phyloP scores from a whole-genome alignment of 2,329 filamentous ascomycete genomes.

The Tolypocladium ophioglossoides region DNA sequence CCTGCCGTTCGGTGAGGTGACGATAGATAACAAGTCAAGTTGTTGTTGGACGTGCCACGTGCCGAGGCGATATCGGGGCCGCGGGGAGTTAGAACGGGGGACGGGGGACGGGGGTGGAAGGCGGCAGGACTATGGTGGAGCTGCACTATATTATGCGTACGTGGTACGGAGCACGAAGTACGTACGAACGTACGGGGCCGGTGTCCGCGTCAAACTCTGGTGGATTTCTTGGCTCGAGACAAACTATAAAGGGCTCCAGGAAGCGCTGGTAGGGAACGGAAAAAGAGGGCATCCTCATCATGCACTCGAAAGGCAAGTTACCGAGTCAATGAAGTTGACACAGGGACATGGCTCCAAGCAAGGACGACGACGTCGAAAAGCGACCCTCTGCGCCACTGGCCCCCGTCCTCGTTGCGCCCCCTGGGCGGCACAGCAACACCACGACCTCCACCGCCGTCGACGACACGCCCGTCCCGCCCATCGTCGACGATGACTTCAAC shows the following conservation, averaged over 20 bases:
- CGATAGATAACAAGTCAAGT: not conserved
- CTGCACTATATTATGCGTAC: not conserved
- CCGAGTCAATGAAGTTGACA: not conserved
- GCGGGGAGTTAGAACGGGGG: not conserved
- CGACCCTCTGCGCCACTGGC: not conserved
- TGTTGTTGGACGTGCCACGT: not conserved
- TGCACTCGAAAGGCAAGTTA: not conserved
- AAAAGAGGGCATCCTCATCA: not conserved
- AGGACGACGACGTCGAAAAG: not conserved
- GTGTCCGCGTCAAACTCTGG: not conserved
- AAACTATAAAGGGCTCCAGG: not conserved
- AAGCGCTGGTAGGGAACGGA: not conserved
- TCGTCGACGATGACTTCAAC: conserved; percentile 1
- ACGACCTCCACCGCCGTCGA: conserved; percentile 5
- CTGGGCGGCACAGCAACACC: not conserved
- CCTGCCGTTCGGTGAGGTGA: not conserved
- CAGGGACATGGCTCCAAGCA: not conserved
- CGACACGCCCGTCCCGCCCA: not conserved
- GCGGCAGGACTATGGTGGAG: not conserved
- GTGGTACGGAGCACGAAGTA: too few species aligned
- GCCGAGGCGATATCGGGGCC: not conserved
- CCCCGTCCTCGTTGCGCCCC: not conserved
- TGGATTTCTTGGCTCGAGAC: not conserved
- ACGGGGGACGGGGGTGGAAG: not conserved
- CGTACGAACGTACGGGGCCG: too few species aligned